These are phyloP conservation scores for Podila verticillata DNA, from an alignment of 192 early-diverging fungal species.

Conservation along the genomic window DNA sequence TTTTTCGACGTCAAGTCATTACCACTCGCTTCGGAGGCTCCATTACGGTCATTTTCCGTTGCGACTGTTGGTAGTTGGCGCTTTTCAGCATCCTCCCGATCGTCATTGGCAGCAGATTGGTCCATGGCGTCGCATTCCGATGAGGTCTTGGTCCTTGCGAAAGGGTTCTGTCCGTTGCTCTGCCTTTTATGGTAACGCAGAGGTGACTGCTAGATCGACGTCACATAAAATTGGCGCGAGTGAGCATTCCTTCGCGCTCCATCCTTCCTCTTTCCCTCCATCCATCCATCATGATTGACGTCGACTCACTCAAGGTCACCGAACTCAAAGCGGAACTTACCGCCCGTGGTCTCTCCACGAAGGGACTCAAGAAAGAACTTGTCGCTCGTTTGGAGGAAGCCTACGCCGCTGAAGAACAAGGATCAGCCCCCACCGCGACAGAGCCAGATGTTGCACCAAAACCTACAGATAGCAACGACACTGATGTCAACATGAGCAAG, in stretches of 20 bases:
- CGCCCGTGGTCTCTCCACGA: conserved; percentile 62
- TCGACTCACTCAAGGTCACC: conserved; percentile 62
- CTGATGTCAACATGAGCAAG: not conserved
- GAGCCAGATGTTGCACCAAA: conserved; percentile 31
- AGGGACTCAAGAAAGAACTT: conserved; percentile 73
- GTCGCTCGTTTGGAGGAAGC: conserved; percentile 69
- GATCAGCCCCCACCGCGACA: conserved; percentile 11
- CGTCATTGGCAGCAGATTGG: too few relatives aligned
- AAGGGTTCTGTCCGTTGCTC: too few relatives aligned
- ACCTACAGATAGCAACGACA: not conserved
- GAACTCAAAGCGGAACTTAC: conserved; percentile 69
- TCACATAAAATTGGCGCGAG: not conserved
- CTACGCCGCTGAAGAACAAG: conserved; percentile 36
- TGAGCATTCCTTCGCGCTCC: not conserved
- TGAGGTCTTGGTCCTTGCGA: too few relatives aligned
- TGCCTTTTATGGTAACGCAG: not conserved
- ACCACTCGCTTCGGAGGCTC: too few relatives aligned
- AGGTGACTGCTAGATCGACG: conserved; percentile 2
- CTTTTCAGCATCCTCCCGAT: too few relatives aligned
- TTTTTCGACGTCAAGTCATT: too few relatives aligned
- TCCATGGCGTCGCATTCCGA: too few relatives aligned
- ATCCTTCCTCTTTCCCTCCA: not conserved
- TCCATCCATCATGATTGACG: conserved; percentile 37
- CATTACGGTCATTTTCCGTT: too few relatives aligned
- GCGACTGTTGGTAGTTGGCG: too few relatives aligned